phyloP scores from a whole-genome alignment of 2,329 filamentous ascomycete genomes.

The Cordyceps cateniannulata region DNA sequence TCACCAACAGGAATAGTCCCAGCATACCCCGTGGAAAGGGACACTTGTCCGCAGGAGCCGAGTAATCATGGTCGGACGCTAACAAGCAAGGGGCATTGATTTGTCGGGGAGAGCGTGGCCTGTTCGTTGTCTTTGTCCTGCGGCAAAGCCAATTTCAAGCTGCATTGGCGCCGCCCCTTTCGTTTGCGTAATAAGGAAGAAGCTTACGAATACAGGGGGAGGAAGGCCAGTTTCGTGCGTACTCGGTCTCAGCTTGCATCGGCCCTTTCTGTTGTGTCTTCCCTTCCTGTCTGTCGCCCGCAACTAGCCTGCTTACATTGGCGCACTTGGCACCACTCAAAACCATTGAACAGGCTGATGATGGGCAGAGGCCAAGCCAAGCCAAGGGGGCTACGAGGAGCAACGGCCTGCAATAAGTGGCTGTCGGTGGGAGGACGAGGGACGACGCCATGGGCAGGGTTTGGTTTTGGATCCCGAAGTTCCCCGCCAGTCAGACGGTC shows the following conservation, averaged over 20 bases:
- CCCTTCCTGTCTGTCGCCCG: neutral
- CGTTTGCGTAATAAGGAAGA: neutral
- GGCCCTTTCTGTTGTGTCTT: neutral
- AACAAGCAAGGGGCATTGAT: neutral
- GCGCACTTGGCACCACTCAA: no score
- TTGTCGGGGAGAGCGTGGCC: neutral
- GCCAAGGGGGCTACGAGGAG: neutral
- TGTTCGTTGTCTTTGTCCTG: slow-evolving; percentile 4
- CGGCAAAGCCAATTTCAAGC: neutral
- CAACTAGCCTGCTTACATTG: neutral
- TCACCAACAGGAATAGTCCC: neutral
- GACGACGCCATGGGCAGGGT: neutral
- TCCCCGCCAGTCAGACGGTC: slow-evolving; percentile 10
- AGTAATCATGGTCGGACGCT: neutral
- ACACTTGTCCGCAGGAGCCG: neutral
- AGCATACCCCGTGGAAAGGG: neutral
- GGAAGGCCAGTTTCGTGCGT: neutral
- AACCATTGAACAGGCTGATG: neutral
- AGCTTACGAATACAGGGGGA: neutral
- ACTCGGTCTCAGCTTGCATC: neutral
- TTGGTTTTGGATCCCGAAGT: slow-evolving; percentile 22
- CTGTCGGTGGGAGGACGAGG: no score
- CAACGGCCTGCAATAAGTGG: neutral
- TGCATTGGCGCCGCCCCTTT: neutral
- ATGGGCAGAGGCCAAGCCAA: neutral